A percentile compares a stretch with the other conserved stretches of the same genome.
These are phyloP conservation scores for Herpetomonas tarakana DNA, from an alignment of 208 protist species.

Conservation along the genomic window DNA sequence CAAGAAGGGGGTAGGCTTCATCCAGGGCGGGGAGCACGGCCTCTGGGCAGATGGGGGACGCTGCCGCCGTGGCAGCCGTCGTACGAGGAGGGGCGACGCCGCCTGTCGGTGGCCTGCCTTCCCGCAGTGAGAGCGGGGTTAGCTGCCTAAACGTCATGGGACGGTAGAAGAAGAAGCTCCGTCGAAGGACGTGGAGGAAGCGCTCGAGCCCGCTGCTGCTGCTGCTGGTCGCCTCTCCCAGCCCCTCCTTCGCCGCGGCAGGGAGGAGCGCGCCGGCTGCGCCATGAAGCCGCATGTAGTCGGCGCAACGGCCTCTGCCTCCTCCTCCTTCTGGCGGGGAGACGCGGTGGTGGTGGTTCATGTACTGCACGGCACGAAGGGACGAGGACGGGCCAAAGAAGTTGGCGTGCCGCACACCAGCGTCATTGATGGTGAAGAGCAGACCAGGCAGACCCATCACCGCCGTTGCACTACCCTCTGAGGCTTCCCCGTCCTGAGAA, in stretches of 20 bases:
- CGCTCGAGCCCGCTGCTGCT: slow-evolving; percentile 20
- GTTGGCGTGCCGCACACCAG: slow-evolving; percentile 45
- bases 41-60: neutral
- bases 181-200: slow-evolving; percentile 45
- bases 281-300: neutral
- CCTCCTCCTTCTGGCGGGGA: neutral
- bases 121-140: neutral
- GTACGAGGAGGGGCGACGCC: neutral
- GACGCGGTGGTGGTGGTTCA: neutral
- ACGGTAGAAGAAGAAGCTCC: slow-evolving; percentile 70
- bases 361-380: neutral
- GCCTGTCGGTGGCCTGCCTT: neutral
- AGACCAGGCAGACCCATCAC: slow-evolving; percentile 85
- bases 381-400: slow-evolving; percentile 65
- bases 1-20: slow-evolving; percentile 9
- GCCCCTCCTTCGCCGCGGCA: no score
- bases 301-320: neutral
- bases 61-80: neutral
- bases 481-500: neutral
- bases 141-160: slow-evolving; percentile 61
- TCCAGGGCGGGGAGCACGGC: slow-evolving; percentile 4
- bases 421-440: slow-evolving; percentile 87
- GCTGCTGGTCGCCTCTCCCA: neutral
- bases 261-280: no score
- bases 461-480: slow-evolving; percentile 19